Evolutionary conservation across 2,329 filamentous ascomycete species (phyloP).

Genomic region (Botrytis byssoidea): DNA sequence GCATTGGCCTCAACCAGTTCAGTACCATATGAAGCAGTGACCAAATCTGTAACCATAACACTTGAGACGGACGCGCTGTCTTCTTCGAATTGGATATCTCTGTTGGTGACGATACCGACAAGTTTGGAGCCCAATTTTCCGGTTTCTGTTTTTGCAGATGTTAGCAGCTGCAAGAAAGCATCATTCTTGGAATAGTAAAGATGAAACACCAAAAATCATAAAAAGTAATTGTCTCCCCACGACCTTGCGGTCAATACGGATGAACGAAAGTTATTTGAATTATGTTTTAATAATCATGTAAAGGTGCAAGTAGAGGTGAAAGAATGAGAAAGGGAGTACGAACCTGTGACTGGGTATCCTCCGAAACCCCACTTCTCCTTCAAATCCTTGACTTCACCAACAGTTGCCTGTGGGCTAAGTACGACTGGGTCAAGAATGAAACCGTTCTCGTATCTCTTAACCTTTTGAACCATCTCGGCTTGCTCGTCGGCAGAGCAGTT

Average conservation of each 20-base stretch:
- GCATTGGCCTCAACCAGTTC: constrained; percentile 86
- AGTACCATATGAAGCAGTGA: constrained; percentile 82
- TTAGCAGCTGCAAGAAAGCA: constrained; percentile 41
- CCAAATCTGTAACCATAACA: constrained; percentile 93
- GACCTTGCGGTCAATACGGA: constrained; percentile 88
- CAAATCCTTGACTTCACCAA: constrained; percentile 84
- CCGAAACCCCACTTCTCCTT: constrained; percentile 99
- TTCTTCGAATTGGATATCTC: constrained; percentile 95
- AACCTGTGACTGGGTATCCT: constrained; percentile 97
- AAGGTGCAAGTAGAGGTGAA: constrained; percentile 37
- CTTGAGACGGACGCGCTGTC: constrained; percentile 69
- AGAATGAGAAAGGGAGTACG: constrained; percentile 44
- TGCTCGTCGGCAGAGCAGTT: constrained; percentile 98
- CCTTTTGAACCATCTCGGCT: constrained; percentile 98
- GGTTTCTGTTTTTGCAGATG: constrained; percentile 60
- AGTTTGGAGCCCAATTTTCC: constrained; percentile 94
- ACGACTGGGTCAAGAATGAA: constrained; percentile 97
- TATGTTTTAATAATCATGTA: constrained; percentile 73
- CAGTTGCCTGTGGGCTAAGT: constrained; percentile 81
- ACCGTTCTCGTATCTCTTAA: constrained; percentile 98
- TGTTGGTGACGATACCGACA: constrained; percentile 94
- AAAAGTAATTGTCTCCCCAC: constrained; percentile 70
- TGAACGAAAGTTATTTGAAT: constrained; percentile 99
- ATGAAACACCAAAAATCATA: constrained; percentile 41
- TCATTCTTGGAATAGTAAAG: constrained; percentile 21